Conservation (phyloP, 768 basidiomycete genomes). For the Strobilomyces echinocephalus region DNA sequence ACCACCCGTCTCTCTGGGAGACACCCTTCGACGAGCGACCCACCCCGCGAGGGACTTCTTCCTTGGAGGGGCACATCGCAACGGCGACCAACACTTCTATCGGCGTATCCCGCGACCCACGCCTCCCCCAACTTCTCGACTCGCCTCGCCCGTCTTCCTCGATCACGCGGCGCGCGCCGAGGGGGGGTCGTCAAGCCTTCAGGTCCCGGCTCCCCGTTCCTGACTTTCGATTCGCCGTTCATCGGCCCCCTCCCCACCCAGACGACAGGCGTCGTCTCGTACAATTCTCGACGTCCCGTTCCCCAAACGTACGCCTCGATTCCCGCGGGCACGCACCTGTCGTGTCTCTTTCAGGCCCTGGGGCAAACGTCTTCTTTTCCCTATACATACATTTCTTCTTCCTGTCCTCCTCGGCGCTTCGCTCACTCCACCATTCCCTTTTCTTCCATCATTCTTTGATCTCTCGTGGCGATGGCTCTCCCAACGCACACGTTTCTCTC, state of each 20-base stretch:
- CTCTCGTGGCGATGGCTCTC: slow-evolving; percentile 5
- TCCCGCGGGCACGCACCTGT: neutral
- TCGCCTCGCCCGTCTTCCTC: neutral
- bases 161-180: neutral
- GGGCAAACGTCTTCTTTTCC: neutral
- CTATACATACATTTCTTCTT: neutral
- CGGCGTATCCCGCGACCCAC: slow-evolving; percentile 3
- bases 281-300: neutral
- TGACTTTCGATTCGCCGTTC: neutral
- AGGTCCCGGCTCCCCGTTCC: neutral
- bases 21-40: neutral
- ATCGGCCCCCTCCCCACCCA: too few species aligned
- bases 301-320: too few species aligned
- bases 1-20: too few species aligned
- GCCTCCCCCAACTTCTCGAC: neutral
- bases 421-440: neutral
- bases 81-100: slow-evolving; percentile 3
- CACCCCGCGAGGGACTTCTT: neutral
- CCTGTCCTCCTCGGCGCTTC: slow-evolving; percentile 5
- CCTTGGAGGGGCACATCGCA: neutral
- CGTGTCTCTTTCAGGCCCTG: neutral
- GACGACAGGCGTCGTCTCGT: neutral
- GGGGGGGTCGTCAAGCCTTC: too few species aligned
- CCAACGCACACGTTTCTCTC: neutral
- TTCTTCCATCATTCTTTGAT: slow-evolving; percentile 4